Base-by-base conservation (phyloP, 331 rosid genomes). In the Rosa hybrid region DNA sequence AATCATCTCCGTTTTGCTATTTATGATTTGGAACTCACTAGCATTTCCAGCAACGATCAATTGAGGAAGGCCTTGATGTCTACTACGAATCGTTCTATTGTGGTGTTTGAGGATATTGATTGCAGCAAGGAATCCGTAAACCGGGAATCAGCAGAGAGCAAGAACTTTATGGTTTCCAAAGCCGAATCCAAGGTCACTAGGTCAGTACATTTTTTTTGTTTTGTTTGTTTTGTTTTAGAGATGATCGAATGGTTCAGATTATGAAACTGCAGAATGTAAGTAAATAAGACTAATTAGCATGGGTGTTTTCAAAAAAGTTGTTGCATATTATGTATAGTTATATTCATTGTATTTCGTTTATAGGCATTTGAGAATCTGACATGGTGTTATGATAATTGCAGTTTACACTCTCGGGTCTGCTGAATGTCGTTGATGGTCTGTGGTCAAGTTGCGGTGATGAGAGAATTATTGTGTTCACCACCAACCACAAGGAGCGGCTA, bases 361-460 rank as follows among this genome's bases (percentile, higher is more conserved):
- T 34, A 34, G 38, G 53, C 53, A 48, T 16, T 34, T 54, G 21
- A 20, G 9, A 7, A 57, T 57, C 6, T 57, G 63, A 57, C 25
- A 57, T n/a, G 30, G 30, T 57, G 30, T 57, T 41, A 69, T 44
- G 6, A 8, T 6, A 16, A 9, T 48, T 2, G 51, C 42, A 69
- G 71, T 82, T 89, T 23, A 86, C 88, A 1, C 82, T 87, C 0
- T 89, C 92, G 3, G 92, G 87, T 38, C 70, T 89, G 20, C 83
- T 82, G 9, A 89, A 89, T 68, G 74, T 75, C 65, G 82, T 89
- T 71, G 93, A 91, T 70, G 91, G 90, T 0, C 78, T 90, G 51
- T 87, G 96, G 96, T 83, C 96, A 23, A 81, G 90, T 39, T 69
- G 86, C 6, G 89, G 91, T 13, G 92, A 88, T 20, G 93, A 91